phyloP scores from a whole-genome alignment of 805 yeast species.

The Debaryomyces castellii region DNA sequence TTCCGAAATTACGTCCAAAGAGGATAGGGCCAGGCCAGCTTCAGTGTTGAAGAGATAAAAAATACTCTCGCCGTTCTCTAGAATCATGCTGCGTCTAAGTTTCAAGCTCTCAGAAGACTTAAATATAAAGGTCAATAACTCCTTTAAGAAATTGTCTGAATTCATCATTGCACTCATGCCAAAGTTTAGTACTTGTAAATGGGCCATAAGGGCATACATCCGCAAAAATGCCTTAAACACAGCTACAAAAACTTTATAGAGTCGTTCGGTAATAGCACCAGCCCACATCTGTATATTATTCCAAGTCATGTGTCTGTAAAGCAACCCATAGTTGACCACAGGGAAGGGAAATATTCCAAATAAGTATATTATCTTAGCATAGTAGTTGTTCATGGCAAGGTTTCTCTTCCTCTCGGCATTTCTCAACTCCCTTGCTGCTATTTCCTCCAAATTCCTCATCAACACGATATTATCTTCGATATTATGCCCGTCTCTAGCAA shows the following conservation, averaged over 20 bases:
- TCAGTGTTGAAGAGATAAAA: neutral
- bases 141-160: neutral
- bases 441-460: neutral
- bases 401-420: neutral
- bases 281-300: neutral
- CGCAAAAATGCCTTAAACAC: neutral
- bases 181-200: neutral
- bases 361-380: slow-evolving; percentile 11
- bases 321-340: slow-evolving; percentile 1
- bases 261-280: neutral
- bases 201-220: neutral
- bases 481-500: neutral
- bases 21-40: neutral
- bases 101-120: neutral
- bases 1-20: neutral
- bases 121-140: neutral
- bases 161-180: neutral
- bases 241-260: neutral
- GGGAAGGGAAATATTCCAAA: slow-evolving; percentile 5
- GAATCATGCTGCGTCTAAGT: neutral
- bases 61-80: neutral
- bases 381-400: neutral
- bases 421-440: neutral
- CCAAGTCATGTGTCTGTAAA: neutral
- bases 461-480: neutral